These are phyloP conservation scores for Uronychia binucleata DNA, from an alignment of 73 alveolate species.

Conservation along the genomic window DNA sequence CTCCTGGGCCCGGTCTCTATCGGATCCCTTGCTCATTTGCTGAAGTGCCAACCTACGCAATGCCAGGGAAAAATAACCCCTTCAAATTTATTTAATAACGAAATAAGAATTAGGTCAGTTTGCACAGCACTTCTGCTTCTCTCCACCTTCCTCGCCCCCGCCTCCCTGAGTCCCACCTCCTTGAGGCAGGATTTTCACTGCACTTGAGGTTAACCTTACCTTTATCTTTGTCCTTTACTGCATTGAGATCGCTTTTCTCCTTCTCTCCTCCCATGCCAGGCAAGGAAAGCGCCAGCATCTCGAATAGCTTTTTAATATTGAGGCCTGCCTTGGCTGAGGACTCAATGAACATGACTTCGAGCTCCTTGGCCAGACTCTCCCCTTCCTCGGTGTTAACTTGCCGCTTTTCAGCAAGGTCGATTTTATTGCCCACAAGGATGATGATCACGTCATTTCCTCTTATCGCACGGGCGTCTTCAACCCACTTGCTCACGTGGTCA, in stretches of 20 bases:
- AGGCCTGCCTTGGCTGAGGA: constrained; percentile 85
- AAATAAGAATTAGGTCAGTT: too few species aligned
- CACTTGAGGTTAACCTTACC: neutral
- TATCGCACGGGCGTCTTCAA: constrained; percentile 87
- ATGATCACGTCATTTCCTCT: constrained; percentile 92
- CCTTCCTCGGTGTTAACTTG: constrained; percentile 74
- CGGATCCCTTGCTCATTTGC: neutral
- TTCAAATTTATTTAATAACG: constrained; percentile 5
- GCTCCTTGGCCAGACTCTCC: constrained; percentile 71
- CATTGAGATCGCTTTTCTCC: too few species aligned
- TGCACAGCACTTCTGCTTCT: neutral
- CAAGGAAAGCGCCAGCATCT: constrained; percentile 62
- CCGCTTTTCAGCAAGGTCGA: constrained; percentile 82
- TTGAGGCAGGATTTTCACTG: neutral
- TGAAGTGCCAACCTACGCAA: constrained; percentile 14
- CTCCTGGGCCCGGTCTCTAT: constrained; percentile 43
- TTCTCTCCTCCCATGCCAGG: neutral
- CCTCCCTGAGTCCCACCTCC: neutral
- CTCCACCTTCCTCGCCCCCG: neutral
- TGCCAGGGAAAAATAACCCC: neutral
- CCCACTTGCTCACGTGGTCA: constrained; percentile 77
- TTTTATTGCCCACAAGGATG: constrained; percentile 92
- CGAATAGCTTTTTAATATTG: constrained; percentile 73
- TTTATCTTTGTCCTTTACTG: neutral
- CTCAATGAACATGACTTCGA: constrained; percentile 80